Base-by-base conservation (phyloP, 176 grass and related monocot genomes). In the Musa acuminata region DNA sequence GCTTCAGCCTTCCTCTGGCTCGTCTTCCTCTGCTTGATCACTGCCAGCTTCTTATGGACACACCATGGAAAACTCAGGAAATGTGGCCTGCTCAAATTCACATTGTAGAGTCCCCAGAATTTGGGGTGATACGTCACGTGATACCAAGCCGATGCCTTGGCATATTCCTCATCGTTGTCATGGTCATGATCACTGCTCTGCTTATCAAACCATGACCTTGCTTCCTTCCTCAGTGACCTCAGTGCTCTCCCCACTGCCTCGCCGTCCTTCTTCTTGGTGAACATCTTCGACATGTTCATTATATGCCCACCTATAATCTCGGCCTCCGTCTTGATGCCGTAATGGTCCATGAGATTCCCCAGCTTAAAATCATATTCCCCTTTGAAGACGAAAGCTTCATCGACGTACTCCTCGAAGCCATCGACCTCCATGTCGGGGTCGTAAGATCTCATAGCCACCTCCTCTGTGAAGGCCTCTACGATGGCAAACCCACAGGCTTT, bases 61-160 rank as follows among this genome's bases (percentile, higher is more conserved):
- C 87, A 89, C 94, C 94, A 98, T 22, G 94, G 90, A 74, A 98
- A 98, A 64, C 94, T 98, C 55, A 98, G 81, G 59, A 93, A 78
- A 80, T 93, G 87, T 12, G 86, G 83, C 24, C 87, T 82, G 1
- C 87, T 87, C 62, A 85, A 75, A 51, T 57, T 87, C 72, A 78
- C 69, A 49, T 88, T 90, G 81, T 89, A 89, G 13, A 27, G 9
- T 9, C 94, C 86, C 79, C 81, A 93, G 77, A 80, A 93, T 1
- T 82, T 55, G 0, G 73, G 69, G 20, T 93, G 90, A 81, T 98
- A 98, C 2, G 94, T 84, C 68, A 93, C 94, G 60, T 91, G 82
- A 51, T 98, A 98, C 90, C 90, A 98, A 76, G 90, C 94, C 0
- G 90, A 98, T 13, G 94, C 94, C 65, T 98, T 98, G 13, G 85